Evolutionary conservation across 192 early-diverging fungal genomes (phyloP), one percentile per base, ranked within the genome.

Genomic region (Neocallimastix lanati): DNA sequence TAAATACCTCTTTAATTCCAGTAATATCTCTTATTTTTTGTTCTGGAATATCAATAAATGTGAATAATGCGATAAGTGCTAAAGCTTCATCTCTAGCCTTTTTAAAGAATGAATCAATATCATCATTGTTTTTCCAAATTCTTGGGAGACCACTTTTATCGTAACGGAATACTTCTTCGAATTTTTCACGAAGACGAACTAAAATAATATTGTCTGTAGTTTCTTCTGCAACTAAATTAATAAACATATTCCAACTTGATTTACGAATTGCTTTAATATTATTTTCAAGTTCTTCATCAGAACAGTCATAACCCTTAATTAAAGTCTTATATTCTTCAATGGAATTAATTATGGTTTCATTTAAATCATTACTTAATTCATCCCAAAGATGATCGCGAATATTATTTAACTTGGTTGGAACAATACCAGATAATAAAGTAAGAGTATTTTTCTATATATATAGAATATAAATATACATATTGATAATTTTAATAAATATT

Each of bases 91-190:
- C 88, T 81, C 93, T 88, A 6, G 96, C 93, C 35, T 82, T 82
- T 37, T 89, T 87, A 86, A 95, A 99, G 79, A 89, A 88, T 28
- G 88, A 85, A 83, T 99, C 96, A 79, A 99, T 97, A 84, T 97
- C 96, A 85, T 99, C 98, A 29, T 91, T 90, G 6, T 96, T 93
- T 78, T 90, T 92, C 98, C 98, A 99, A 33, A 99, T 92, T 58
- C 94, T 88, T 27, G 98, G 98, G 29, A 98, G 83, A 28, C 96
- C 98, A 38, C 90, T 83, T 5, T 93, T 95, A 81, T 98, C 96
- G 83, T 99, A 99, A 77, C 96, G 84, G 88, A 99, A 99, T 79
- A 91, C 88, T 79, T 92, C 91, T 85, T 98, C 95, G 79, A 99
- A 95, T 78, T 88, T 87, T 77, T 25, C 29, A 36, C 82, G 77